Percentiles rank a stretch among this genome's conserved stretches.
These are phyloP conservation scores for Candida takata DNA, from an alignment of 805 yeast genomes.

Conservation along the genomic window DNA sequence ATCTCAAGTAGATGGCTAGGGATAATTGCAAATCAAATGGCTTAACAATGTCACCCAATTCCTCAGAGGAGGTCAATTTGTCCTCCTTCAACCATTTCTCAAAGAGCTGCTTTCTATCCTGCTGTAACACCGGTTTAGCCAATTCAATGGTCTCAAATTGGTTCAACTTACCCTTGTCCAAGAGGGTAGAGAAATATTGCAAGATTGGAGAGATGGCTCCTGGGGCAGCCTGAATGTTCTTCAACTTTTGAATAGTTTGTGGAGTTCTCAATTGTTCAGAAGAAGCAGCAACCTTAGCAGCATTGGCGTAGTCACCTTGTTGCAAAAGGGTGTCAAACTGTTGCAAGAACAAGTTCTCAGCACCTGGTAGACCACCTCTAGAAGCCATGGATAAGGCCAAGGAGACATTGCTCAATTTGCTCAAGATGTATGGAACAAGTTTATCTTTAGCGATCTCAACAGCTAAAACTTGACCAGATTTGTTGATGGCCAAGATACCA, in stretches of 20 bases:
- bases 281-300: slow-evolving; percentile 96
- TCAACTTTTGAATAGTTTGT: slow-evolving; percentile 88
- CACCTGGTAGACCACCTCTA: slow-evolving; percentile 96
- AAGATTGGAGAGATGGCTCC: slow-evolving; percentile 93
- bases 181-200: slow-evolving; percentile 83
- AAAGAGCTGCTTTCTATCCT: slow-evolving; percentile 85
- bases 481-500: slow-evolving; percentile 91
- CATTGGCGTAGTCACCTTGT: slow-evolving; percentile 82
- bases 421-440: slow-evolving; percentile 82
- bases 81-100: slow-evolving; percentile 97
- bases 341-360: slow-evolving; percentile 83
- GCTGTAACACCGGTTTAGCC: slow-evolving; percentile 92
- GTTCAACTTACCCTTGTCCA: slow-evolving; percentile 90
- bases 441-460: slow-evolving; percentile 82
- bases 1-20: slow-evolving; percentile 81
- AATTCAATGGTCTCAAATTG: slow-evolving; percentile 90
- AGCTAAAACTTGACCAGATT: slow-evolving; percentile 89
- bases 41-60: slow-evolving; percentile 92
- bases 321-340: slow-evolving; percentile 83
- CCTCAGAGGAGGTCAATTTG: slow-evolving; percentile 92
- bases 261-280: slow-evolving; percentile 90
- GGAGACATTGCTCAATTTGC: slow-evolving; percentile 77
- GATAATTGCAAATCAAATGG: slow-evolving; percentile 82
- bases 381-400: slow-evolving; percentile 85
- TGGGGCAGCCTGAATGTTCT: slow-evolving; percentile 83